A percentile compares a stretch with the other conserved stretches of the same genome.
Evolutionary conservation across 352 stramenopile genomes (phyloP).

Genomic region (Globisporangium parvum): DNA sequence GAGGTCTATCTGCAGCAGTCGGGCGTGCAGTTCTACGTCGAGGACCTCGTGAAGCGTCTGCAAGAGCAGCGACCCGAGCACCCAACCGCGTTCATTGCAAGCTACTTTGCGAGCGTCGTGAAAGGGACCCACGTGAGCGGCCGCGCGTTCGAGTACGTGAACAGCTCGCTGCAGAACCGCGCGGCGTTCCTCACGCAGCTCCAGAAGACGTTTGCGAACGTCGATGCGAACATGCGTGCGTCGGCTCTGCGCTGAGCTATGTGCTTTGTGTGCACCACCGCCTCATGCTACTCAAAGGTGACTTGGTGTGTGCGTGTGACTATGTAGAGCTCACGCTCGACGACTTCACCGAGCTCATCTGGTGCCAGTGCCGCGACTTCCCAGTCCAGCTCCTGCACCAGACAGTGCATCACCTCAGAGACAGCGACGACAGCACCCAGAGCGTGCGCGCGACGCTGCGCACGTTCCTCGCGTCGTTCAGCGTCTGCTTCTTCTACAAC

Average conservation of each 20-base stretch:
- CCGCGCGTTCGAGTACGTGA: constrained; percentile 43
- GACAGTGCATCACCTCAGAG: constrained; percentile 30
- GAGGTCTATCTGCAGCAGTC: constrained; percentile 52
- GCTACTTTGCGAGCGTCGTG: constrained; percentile 32
- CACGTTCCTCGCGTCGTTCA: constrained; percentile 30
- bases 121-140: constrained; percentile 32
- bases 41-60: constrained; percentile 47
- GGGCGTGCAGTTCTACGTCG: constrained; percentile 45
- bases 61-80: constrained; percentile 42
- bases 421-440: constrained; percentile 25
- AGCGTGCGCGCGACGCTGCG: constrained; percentile 19
- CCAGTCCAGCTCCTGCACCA: constrained; percentile 33
- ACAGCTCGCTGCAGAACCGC: constrained; percentile 48
- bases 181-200: constrained; percentile 37
- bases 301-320: not conserved
- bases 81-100: constrained; percentile 28
- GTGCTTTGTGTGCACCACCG: not conserved
- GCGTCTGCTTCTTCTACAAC: constrained; percentile 45
- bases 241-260: not conserved
- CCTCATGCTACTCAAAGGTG: not conserved
- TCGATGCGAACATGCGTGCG: constrained; percentile 37
- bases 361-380: constrained; percentile 50
- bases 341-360: constrained; percentile 55
- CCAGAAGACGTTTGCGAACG: constrained; percentile 27
- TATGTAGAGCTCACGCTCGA: constrained; percentile 37